Evolutionary conservation across 371 early-diverging fungal species (phyloP), one percentile per base, ranked within the genome.

Genomic region (Actinomucor elegans): DNA sequence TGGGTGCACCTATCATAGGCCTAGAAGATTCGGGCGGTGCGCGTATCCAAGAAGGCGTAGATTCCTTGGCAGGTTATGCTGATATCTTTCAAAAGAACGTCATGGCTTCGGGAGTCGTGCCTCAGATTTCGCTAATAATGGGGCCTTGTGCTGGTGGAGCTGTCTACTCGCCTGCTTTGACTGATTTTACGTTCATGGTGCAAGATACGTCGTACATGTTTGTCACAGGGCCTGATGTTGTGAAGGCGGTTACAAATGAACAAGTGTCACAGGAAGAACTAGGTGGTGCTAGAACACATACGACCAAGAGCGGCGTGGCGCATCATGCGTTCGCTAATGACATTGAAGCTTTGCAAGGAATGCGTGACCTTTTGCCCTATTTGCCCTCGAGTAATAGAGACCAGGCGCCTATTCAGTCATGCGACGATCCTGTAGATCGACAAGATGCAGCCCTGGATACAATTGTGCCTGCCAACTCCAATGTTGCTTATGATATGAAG

Each of bases 61-160:
- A 94, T 64, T 94, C 96, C 14, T 72, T 98, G 37, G 96, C 92
- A 14, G 98, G 98, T 3, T 96, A 96, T 73, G 95, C 95, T 20
- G 96, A 96, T 59, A 96, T 98, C 55, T 97, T 98, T 77, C 91
- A 92, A 69, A 85, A 87, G 56, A 97, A 97, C 69, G 96, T 94
- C 27, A 52, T 89, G 61, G 93, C 94, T 2, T 94, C 94, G 1
- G 98, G 98, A 14, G 97, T 96, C 9, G 80, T 97, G 33, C 98
- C 98, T 32, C 98, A 97, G 67, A 86, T 97, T 41, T 96, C 96
- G 3, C 59, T 97, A 42, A 91, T 97, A 42, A 96, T 97, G 98
- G 98, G 98, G 1, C 98, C 98, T 5, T 97, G 97, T 67, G 98
- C 98, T 23, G 97, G 92, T 54, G 97, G 96, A 29, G 97, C 96